A percentile compares a stretch with the other conserved stretches of the same genome.
Evolutionary conservation across 768 basidiomycete genomes (phyloP).

Genomic region (Trametopsis cervina): DNA sequence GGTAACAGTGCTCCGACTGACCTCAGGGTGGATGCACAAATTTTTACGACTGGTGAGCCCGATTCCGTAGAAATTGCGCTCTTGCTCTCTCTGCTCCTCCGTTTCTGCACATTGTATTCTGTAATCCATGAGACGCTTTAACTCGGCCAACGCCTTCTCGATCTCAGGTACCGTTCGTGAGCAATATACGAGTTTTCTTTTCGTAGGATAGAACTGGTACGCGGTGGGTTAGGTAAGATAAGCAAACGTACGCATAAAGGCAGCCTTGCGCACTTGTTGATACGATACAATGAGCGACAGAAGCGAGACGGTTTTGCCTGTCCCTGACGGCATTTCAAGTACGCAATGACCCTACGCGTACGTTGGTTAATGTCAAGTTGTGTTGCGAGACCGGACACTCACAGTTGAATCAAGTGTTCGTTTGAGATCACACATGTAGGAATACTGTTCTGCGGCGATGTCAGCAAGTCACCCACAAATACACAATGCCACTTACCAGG

Average conservation of each 20-base stretch:
- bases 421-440: constrained; percentile 99
- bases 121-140: constrained; percentile 91
- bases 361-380: constrained; percentile 1
- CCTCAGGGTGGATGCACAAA: constrained; percentile 91
- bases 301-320: constrained; percentile 96
- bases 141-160: constrained; percentile 92
- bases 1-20: too few species aligned
- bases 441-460: constrained; percentile 78
- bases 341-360: constrained; percentile 86
- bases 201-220: constrained; percentile 82
- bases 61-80: constrained; percentile 77
- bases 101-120: constrained; percentile 67
- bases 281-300: constrained; percentile 96
- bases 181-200: constrained; percentile 95
- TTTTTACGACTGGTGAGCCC: constrained; percentile 96
- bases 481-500: constrained; percentile 54
- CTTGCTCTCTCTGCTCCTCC: constrained; percentile 68
- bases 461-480: constrained; percentile 4
- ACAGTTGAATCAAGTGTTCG: constrained; percentile 92
- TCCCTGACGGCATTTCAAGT: constrained; percentile 99
- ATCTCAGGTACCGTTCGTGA: constrained; percentile 99
- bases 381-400: constrained; percentile 15
- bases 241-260: too few species aligned
- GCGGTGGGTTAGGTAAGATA: constrained; percentile 4
- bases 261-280: constrained; percentile 78